These are phyloP conservation scores for Chrysanthemum makinoi DNA, from an alignment of 129 eudicot species.

Conservation along the genomic window DNA sequence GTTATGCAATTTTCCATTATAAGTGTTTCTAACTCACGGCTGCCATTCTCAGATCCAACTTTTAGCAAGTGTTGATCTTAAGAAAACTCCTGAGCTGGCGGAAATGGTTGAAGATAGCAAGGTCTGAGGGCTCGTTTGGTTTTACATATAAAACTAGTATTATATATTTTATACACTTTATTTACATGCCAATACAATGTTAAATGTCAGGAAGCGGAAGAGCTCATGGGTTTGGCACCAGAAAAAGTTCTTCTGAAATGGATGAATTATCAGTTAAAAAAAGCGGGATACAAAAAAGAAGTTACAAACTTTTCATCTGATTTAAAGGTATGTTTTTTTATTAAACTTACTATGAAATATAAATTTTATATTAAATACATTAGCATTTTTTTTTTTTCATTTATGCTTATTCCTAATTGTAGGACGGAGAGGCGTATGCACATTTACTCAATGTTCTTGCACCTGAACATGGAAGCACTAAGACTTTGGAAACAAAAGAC, in stretches of 20 bases:
- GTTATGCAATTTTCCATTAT: too few relatives aligned
- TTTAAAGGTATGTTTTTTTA: slow-evolving; percentile 42
- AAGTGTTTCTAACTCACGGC: slow-evolving; percentile 14
- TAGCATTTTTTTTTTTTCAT: background rate
- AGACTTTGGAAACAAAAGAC: slow-evolving; percentile 54
- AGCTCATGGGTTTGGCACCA: slow-evolving; percentile 62
- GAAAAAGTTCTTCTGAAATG: slow-evolving; percentile 69
- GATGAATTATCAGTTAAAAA: slow-evolving; percentile 65
- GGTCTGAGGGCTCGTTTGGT: slow-evolving; percentile 32
- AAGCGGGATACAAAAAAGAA: slow-evolving; percentile 56
- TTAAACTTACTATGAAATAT: background rate
- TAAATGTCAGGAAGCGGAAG: slow-evolving; percentile 56
- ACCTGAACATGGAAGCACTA: slow-evolving; percentile 47
- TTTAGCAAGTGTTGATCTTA: slow-evolving; percentile 51
- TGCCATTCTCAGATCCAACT: slow-evolving; percentile 56
- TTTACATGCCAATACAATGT: background rate
- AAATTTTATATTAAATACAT: background rate
- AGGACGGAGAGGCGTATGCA: slow-evolving; percentile 69
- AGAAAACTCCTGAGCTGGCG: slow-evolving; percentile 68
- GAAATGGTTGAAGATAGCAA: slow-evolving; percentile 65
- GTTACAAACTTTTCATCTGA: slow-evolving; percentile 66
- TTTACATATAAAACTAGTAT: slow-evolving; percentile 3
- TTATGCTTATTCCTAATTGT: slow-evolving; percentile 6
- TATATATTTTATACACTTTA: background rate
- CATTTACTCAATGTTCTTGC: slow-evolving; percentile 73